Percentiles rank a stretch among this genome's conserved stretches.
Evolutionary conservation across 352 stramenopile species (phyloP).

Genomic region (Pythium dissotocum): DNA sequence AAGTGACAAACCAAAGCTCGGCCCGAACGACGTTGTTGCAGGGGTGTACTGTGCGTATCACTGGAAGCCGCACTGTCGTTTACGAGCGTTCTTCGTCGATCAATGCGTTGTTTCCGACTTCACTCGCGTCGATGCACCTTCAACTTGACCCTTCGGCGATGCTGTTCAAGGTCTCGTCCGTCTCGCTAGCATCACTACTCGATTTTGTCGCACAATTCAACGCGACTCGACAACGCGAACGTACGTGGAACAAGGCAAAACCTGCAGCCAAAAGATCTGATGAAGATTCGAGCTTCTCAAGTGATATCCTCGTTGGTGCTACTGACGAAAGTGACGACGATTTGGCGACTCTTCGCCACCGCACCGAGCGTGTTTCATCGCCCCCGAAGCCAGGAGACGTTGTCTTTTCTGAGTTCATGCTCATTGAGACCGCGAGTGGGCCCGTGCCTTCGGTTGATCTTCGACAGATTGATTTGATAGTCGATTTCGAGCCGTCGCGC

Average conservation of each 20-base stretch:
- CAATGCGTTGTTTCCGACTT: constrained; percentile 4
- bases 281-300: neutral
- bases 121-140: constrained; percentile 10
- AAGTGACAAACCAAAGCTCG: constrained; percentile 39
- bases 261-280: neutral
- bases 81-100: constrained; percentile 1
- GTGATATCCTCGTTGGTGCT: neutral
- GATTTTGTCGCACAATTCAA: constrained; percentile 12
- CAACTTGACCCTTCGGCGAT: constrained; percentile 22
- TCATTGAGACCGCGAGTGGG: constrained; percentile 55
- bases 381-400: constrained; percentile 61
- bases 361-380: constrained; percentile 45
- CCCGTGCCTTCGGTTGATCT: neutral
- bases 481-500: constrained; percentile 24
- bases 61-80: constrained; percentile 10
- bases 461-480: constrained; percentile 6
- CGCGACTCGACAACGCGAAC: neutral
- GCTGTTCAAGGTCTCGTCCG: constrained; percentile 17
- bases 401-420: constrained; percentile 58
- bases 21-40: constrained; percentile 52
- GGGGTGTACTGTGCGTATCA: constrained; percentile 42
- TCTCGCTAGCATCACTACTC: constrained; percentile 25
- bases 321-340: constrained; percentile 31
- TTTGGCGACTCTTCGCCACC: constrained; percentile 55
- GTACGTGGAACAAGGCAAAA: neutral